Evolutionary conservation across 1,284 basidiomycete genomes (phyloP), one percentile per base, ranked within the genome.

Genomic region (Cutaneotrichosporon dermatis): DNA sequence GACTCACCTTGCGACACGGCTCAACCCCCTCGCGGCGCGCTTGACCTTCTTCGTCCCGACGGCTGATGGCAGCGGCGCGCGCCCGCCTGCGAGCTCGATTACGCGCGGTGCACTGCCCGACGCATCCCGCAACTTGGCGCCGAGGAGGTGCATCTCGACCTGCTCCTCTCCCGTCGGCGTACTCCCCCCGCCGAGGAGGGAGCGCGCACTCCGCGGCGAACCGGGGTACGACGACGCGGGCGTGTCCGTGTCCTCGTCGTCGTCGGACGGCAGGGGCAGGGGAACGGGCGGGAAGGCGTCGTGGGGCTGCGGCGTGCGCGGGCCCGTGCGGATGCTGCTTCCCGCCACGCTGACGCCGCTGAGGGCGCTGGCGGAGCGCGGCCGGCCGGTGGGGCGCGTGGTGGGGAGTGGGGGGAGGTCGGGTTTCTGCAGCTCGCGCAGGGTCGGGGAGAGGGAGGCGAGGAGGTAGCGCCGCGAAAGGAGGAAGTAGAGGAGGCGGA

Each of bases 381-480:
- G 58, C 40, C 49, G 49, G 13, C 25, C 25, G 25, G 13, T 37
- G 3, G 34, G 35, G 9, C 35, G 49, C 9, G 49, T 37, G 25
- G 36, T 40, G 9, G 49, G 49, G 4, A 51, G 49, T 6, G 49
- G 35, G 12, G 48, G 33, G 9, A 40, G n/a, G 12, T 71, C 71
- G 10, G 67, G 61, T 51, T 72, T 68, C 6, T 72, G 73, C 11
- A 76, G 64, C n/a, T 73, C 67, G 36, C 73, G 66, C 4, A 78
- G 66, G 3, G 76, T 74, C 2, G 76, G 76, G 16, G 67, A 71
- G 40, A 79, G 62, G 4, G 74, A 69, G 10, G 65, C 60, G 13
- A 67, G 63, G 15, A 79, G 71, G 66, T 77, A 78, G 15, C 69
- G 63, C 6, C 76, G 67, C 8, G 75, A 72, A 40, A 74, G 58